A percentile compares a stretch with the other conserved stretches of the same genome.
Evolutionary conservation across 2,329 filamentous ascomycete genomes (phyloP).

Genomic region (Diaporthe sp.): DNA sequence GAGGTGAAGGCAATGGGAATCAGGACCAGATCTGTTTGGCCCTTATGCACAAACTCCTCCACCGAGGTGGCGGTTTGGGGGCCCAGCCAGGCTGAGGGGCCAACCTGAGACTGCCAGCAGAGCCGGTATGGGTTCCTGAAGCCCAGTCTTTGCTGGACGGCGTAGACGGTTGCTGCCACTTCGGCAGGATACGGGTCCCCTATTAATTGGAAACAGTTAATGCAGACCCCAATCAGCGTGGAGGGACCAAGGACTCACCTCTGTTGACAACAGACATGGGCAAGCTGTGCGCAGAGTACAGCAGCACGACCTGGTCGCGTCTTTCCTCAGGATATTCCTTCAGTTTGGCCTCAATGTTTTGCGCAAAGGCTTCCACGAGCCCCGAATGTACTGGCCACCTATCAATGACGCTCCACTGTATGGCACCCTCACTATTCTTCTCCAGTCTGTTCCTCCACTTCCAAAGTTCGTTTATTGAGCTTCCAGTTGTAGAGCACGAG

Average conservation of each 20-base stretch:
- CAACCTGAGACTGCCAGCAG: constrained; percentile 98
- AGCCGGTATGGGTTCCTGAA: constrained; percentile 93
- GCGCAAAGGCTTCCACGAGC: constrained; percentile 90
- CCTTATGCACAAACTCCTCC: constrained; percentile 88
- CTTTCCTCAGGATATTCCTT: constrained; percentile 85
- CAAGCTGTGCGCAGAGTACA: constrained; percentile 96
- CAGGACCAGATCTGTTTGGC: constrained; percentile 89
- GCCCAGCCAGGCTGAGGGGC: constrained; percentile 93
- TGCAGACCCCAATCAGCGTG: neutral
- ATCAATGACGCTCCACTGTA: constrained; percentile 98
- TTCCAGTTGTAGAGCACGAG: constrained; percentile 96
- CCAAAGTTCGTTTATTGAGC: constrained; percentile 96
- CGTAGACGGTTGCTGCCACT: constrained; percentile 94
- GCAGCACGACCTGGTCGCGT: constrained; percentile 82
- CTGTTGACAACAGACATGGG: constrained; percentile 98
- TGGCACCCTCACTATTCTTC: constrained; percentile 76
- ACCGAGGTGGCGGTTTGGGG: constrained; percentile 93
- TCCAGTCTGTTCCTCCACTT: constrained; percentile 94
- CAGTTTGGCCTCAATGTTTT: constrained; percentile 90
- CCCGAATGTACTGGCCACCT: constrained; percentile 95
- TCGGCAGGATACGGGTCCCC: constrained; percentile 96
- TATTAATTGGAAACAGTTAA: constrained; percentile 52
- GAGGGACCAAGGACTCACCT: constrained; percentile 59
- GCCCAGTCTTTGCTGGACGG: constrained; percentile 92
- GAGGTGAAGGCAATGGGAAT: constrained; percentile 98